These are phyloP conservation scores for Rhinocladiella similis DNA, from an alignment of 2,329 filamentous ascomycete genomes.

Conservation along the genomic window DNA sequence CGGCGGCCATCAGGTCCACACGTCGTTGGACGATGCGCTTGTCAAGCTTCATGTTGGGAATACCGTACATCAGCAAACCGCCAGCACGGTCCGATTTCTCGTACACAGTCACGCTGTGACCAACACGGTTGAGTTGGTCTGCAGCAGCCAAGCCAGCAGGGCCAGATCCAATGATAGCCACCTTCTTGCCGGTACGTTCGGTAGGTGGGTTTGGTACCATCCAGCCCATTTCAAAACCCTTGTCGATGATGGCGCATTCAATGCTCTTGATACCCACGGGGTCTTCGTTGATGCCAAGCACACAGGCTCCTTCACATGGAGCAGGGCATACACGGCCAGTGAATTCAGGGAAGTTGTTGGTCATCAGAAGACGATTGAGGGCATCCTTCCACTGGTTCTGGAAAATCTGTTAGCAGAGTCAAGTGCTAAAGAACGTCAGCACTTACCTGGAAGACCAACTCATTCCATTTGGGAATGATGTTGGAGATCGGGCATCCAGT, in stretches of 20 bases:
- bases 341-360: constrained; percentile 98
- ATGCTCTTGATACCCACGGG: constrained; percentile 98
- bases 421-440: background rate
- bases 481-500: constrained; percentile 95
- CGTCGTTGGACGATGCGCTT: constrained; percentile 95
- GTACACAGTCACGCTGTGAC: constrained; percentile 85
- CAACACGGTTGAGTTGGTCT: constrained; percentile 91
- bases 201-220: constrained; percentile 82
- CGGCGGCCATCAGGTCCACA: constrained; percentile 89
- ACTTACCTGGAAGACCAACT: constrained; percentile 63
- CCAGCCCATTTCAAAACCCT: constrained; percentile 97
- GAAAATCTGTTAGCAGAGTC: background rate
- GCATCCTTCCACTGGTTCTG: constrained; percentile 84
- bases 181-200: constrained; percentile 80
- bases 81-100: constrained; percentile 89
- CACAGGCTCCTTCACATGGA: constrained; percentile 93
- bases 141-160: constrained; percentile 86
- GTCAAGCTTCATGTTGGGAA: constrained; percentile 99
- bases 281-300: constrained; percentile 94
- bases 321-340: constrained; percentile 96
- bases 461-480: constrained; percentile 97
- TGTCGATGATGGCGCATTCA: constrained; percentile 96
- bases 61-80: constrained; percentile 96
- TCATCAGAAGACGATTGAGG: constrained; percentile 87
- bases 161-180: constrained; percentile 89